Conservation (phyloP, 2,329 filamentous ascomycete genomes). For the Fusarium incarnatum region DNA sequence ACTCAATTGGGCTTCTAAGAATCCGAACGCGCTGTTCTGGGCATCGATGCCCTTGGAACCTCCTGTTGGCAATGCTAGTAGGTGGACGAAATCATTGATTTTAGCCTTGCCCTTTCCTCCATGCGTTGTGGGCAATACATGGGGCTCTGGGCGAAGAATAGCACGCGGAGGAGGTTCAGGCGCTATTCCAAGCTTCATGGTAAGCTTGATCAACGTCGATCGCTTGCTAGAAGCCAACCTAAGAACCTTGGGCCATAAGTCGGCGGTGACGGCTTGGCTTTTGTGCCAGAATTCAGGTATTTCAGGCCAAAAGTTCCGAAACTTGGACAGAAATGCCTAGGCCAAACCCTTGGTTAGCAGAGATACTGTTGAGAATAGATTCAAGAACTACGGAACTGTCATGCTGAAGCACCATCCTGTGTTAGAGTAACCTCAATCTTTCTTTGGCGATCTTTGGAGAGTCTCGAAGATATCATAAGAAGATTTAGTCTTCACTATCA, state of each 20-base stretch:
- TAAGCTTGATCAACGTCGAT: constrained; percentile 39
- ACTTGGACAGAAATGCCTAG: constrained; percentile 56
- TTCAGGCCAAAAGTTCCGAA: constrained; percentile 57
- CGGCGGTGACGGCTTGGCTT: constrained; percentile 45
- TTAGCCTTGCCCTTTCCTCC: constrained; percentile 5
- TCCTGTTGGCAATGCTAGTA: constrained; percentile 37
- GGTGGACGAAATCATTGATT: constrained; percentile 24
- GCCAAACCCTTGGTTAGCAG: background rate
- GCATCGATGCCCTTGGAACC: background rate
- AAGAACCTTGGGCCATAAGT: constrained; percentile 49
- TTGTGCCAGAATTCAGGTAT: constrained; percentile 53
- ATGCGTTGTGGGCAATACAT: constrained; percentile 9
- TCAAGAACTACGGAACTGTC: background rate
- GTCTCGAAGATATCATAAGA: background rate
- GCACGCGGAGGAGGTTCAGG: constrained; percentile 32
- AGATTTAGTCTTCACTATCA: background rate
- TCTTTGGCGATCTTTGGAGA: background rate
- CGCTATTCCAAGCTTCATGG: constrained; percentile 36
- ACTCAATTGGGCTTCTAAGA: constrained; percentile 41
- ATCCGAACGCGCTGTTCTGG: constrained; percentile 3
- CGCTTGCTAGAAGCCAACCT: constrained; percentile 41
- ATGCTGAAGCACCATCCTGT: background rate
- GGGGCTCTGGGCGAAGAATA: constrained; percentile 27
- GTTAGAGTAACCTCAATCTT: background rate
- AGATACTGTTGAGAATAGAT: too few relatives aligned